A percentile compares a stretch with the other conserved stretches of the same genome.
These are phyloP conservation scores for Globisporangium heterothallicum DNA, from an alignment of 352 stramenopile genomes.

Conservation along the genomic window DNA sequence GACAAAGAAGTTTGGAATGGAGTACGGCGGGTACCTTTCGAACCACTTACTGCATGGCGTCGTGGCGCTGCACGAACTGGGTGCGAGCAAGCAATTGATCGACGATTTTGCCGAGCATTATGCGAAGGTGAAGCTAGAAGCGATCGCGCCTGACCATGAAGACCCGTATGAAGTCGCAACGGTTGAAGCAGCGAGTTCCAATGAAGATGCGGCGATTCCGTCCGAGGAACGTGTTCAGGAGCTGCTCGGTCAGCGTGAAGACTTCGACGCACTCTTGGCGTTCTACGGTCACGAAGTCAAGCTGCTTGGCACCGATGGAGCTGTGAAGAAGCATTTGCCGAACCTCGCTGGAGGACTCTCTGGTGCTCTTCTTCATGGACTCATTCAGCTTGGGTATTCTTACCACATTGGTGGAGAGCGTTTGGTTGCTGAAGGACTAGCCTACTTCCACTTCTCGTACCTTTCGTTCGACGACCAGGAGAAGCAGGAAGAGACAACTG, in stretches of 20 bases:
- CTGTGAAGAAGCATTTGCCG: constrained; percentile 24
- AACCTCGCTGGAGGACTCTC: constrained; percentile 20
- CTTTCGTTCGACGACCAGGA: constrained; percentile 21
- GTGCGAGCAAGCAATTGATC: constrained; percentile 15
- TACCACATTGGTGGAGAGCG: constrained; percentile 24
- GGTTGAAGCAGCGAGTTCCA: constrained; percentile 1
- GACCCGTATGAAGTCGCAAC: constrained; percentile 4
- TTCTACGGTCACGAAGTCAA: constrained; percentile 30
- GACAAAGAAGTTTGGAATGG: constrained; percentile 26
- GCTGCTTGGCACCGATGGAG: constrained; percentile 15
- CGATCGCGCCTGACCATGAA: constrained; percentile 3
- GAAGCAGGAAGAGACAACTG: background rate
- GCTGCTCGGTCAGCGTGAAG: constrained; percentile 19
- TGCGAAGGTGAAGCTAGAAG: constrained; percentile 17
- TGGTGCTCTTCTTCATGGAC: constrained; percentile 27
- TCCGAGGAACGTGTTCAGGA: constrained; percentile 7
- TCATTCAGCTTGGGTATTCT: constrained; percentile 36
- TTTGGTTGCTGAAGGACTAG: constrained; percentile 23
- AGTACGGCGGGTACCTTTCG: constrained; percentile 30
- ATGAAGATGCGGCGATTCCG: background rate
- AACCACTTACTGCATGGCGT: constrained; percentile 34
- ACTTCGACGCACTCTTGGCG: constrained; percentile 28
- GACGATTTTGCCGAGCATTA: constrained; percentile 22
- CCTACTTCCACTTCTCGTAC: constrained; percentile 33
- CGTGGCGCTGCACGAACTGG: constrained; percentile 25